These are phyloP conservation scores for Exsudoporus floridanus DNA, from an alignment of 1,284 basidiomycete species.

Conservation along the genomic window DNA sequence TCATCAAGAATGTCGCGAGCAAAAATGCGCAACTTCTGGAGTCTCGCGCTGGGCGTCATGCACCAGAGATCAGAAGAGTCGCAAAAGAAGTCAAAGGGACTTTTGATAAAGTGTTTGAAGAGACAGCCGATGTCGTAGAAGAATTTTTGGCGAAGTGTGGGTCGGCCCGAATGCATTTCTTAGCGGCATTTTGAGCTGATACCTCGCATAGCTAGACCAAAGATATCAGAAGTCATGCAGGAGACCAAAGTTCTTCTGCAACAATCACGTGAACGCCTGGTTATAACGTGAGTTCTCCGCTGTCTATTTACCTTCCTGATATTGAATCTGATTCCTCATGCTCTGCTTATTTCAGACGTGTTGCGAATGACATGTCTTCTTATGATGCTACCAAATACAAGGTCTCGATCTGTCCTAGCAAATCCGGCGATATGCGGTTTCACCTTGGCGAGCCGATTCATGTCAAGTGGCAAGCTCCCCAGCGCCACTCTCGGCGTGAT, in stretches of 20 bases:
- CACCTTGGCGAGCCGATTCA: conserved; percentile 89
- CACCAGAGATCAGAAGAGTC: conserved; percentile 74
- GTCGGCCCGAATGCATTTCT: conserved; percentile 25
- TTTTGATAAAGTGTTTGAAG: conserved; percentile 92
- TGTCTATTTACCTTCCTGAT: not conserved
- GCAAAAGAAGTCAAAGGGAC: conserved; percentile 90
- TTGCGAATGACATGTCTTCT: conserved; percentile 76
- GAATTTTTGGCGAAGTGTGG: conserved; percentile 89
- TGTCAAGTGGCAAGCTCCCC: conserved; percentile 86
- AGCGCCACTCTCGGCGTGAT: conserved; percentile 87
- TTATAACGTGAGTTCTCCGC: conserved; percentile 72
- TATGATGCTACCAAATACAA: conserved; percentile 82
- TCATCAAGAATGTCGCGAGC: conserved; percentile 87
- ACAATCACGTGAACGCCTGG: conserved; percentile 84
- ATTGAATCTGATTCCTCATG: conserved; percentile 6
- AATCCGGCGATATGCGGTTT: conserved; percentile 58
- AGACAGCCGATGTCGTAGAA: conserved; percentile 87
- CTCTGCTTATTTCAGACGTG: conserved; percentile 53
- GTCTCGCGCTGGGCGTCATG: conserved; percentile 65
- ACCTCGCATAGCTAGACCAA: conserved; percentile 45
- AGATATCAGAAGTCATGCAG: conserved; percentile 80
- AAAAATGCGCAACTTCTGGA: conserved; percentile 76
- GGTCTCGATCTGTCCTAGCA: conserved; percentile 58
- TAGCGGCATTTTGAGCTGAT: not conserved
- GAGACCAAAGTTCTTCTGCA: conserved; percentile 92